Evolutionary conservation across 139 green algal species (phyloP).

Genomic region (Chlamydomonas incerta): DNA sequence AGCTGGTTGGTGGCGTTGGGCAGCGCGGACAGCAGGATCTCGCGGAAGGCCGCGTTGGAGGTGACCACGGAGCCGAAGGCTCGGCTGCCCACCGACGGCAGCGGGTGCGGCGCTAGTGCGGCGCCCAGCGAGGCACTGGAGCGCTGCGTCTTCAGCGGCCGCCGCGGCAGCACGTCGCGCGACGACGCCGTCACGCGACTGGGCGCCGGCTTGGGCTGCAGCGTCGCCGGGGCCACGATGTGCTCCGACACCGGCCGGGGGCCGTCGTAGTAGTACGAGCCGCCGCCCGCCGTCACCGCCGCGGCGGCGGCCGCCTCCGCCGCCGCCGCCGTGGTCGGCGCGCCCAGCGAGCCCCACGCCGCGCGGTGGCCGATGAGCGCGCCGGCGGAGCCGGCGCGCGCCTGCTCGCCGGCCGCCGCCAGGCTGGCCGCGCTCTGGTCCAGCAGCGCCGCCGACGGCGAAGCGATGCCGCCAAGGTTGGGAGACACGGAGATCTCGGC

Average conservation of each 20-base stretch:
- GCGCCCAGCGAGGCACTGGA: too few relatives aligned
- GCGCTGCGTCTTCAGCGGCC: too few relatives aligned
- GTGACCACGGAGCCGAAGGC: neutral
- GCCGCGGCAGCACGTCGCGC: neutral
- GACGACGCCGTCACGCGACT: neutral
- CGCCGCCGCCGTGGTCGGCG: neutral
- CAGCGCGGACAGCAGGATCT: neutral
- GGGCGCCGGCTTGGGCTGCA: conserved; percentile 10
- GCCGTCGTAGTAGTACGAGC: too few relatives aligned
- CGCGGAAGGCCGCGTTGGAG: neutral
- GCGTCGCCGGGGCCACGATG: neutral
- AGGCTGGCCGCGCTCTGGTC: neutral
- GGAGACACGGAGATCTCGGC: too few relatives aligned
- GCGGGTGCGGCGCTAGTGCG: neutral
- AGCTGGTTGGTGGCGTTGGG: neutral
- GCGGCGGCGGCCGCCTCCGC: neutral
- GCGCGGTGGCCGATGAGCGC: conserved; percentile 12
- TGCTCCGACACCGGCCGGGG: neutral
- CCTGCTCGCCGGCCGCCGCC: neutral
- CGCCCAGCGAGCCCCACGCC: conserved; percentile 9
- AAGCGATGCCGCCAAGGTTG: too few relatives aligned
- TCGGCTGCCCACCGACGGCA: neutral
- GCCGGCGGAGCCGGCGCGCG: neutral
- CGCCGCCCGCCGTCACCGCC: neutral
- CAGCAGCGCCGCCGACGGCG: too few relatives aligned